Conservation (phyloP, 2,329 filamentous ascomycete genomes). For the Hypomyces rosellus region DNA sequence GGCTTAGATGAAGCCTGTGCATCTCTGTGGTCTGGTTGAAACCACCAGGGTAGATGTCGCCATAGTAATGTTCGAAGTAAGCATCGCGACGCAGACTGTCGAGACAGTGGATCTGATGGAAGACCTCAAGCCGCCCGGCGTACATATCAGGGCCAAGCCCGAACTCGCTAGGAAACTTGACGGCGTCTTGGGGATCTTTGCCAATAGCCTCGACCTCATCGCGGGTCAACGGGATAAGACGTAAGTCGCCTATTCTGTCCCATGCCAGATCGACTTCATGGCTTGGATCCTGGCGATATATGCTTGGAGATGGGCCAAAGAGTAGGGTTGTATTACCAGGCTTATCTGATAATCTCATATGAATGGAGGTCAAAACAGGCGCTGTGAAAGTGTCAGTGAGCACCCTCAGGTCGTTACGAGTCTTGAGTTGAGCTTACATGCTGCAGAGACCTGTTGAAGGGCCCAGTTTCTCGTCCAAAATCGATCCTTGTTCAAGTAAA, state of each 20-base stretch:
- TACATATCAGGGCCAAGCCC: conserved; percentile 26
- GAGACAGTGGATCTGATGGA: conserved; percentile 20
- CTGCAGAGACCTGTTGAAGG: too few species aligned
- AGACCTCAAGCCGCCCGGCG: conserved; percentile 26
- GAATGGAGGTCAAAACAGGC: too few species aligned
- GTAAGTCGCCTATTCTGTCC: conserved; percentile 13
- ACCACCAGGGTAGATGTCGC: neutral
- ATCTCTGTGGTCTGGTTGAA: neutral
- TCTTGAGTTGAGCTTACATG: too few species aligned
- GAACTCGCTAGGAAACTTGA: conserved; percentile 22
- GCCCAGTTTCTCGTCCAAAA: too few species aligned
- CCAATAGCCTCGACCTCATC: conserved; percentile 22
- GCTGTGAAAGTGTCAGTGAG: too few species aligned
- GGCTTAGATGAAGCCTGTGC: conserved; percentile 10
- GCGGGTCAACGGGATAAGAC: conserved; percentile 16
- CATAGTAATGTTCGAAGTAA: conserved; percentile 9
- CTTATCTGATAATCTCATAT: too few species aligned
- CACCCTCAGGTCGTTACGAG: too few species aligned
- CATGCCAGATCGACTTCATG: conserved; percentile 18
- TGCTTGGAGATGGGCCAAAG: neutral
- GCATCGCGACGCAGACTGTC: conserved; percentile 14
- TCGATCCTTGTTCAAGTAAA: too few species aligned
- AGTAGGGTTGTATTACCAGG: too few species aligned
- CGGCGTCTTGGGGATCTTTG: conserved; percentile 22
- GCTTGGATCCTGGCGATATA: conserved; percentile 13